phyloP scores from a whole-genome alignment of 2,329 filamentous ascomycete species.

The Aureobasidium sp. region DNA sequence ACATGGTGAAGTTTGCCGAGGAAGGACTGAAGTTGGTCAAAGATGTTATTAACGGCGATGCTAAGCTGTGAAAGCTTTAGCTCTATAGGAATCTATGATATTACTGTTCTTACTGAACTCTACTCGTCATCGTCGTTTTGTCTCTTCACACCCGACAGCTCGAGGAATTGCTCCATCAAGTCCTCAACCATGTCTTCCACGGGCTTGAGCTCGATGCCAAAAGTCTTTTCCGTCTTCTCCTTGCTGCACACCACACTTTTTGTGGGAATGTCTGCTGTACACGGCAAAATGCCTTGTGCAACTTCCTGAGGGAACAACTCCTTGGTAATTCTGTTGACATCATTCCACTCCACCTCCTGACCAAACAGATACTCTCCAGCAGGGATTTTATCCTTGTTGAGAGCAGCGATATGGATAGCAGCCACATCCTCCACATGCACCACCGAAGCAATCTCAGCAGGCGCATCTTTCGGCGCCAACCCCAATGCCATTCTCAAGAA shows the following conservation, averaged over 20 bases:
- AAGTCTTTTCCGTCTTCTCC: conserved; percentile 15
- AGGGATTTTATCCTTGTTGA: conserved; percentile 14
- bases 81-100: too few relatives aligned
- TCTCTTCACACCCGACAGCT: conserved; percentile 7
- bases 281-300: conserved; percentile 4
- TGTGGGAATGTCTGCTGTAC: conserved; percentile 14
- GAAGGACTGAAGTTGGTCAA: conserved; percentile 48
- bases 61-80: conserved; percentile 20
- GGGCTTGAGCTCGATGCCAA: conserved; percentile 14
- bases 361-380: conserved; percentile 8
- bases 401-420: conserved; percentile 22
- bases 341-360: conserved; percentile 13
- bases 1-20: conserved; percentile 55
- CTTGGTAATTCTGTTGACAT: conserved; percentile 14
- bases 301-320: conserved; percentile 15
- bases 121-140: neutral
- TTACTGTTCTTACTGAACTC: too few relatives aligned
- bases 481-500: conserved; percentile 17
- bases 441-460: conserved; percentile 2
- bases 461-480: neutral
- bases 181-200: conserved; percentile 16
- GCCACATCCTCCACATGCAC: conserved; percentile 26
- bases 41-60: conserved; percentile 44
- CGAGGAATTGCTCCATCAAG: conserved; percentile 14
- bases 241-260: conserved; percentile 10